Conservation (phyloP, 2,329 filamentous ascomycete genomes). For the Paecilomyces sp. region DNA sequence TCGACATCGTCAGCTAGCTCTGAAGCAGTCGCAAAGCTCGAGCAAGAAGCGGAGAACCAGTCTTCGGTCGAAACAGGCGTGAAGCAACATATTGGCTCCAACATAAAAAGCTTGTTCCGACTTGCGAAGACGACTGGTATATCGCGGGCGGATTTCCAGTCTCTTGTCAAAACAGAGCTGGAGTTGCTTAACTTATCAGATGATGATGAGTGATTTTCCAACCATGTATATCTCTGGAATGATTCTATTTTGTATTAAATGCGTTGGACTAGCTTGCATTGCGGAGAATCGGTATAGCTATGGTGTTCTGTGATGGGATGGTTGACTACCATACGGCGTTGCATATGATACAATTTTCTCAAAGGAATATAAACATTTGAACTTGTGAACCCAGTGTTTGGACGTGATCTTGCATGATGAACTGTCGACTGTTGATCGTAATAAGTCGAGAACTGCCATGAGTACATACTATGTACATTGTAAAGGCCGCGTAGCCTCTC, state of each 20-base stretch:
- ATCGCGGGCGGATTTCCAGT: slow-evolving; percentile 51
- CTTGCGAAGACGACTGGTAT: slow-evolving; percentile 54
- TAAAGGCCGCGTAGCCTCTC: not conserved
- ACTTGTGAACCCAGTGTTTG: not conserved
- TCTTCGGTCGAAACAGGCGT: slow-evolving; percentile 54
- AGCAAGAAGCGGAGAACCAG: slow-evolving; percentile 44
- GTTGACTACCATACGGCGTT: not conserved
- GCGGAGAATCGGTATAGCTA: not conserved
- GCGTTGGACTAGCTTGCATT: not conserved
- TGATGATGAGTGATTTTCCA: slow-evolving; percentile 24
- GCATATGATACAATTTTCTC: not conserved
- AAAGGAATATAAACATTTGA: not conserved
- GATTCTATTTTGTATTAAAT: not conserved
- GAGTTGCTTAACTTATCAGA: slow-evolving; percentile 52
- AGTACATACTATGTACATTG: not conserved
- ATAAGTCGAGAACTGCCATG: not conserved
- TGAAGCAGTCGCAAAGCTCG: slow-evolving; percentile 47
- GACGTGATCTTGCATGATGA: not conserved
- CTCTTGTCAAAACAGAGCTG: slow-evolving; percentile 52
- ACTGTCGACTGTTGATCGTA: not conserved
- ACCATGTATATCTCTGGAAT: not conserved
- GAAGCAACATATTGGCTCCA: slow-evolving; percentile 57
- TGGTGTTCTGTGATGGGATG: not conserved
- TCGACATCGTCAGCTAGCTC: slow-evolving; percentile 37
- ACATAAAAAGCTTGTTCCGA: slow-evolving; percentile 57